Conservation (phyloP, 75 land plant species). For the Cryptomeria japonica region DNA sequence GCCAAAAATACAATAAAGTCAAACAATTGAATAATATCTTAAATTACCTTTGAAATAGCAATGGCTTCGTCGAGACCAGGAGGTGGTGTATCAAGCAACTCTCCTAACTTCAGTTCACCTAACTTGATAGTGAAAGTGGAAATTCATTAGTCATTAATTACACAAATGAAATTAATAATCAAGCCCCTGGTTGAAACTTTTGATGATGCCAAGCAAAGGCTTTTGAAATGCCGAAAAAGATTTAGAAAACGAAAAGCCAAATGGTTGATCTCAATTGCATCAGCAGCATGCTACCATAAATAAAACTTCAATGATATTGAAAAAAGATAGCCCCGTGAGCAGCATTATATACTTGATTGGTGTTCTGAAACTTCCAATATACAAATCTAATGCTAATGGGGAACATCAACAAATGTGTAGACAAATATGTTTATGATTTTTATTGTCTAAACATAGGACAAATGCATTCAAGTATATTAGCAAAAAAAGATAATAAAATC, state of each 20-base stretch:
- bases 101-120: slow-evolving; percentile 90
- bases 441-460: neutral
- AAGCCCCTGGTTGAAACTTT: neutral
- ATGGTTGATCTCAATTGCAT: neutral
- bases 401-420: neutral
- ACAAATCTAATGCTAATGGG: neutral
- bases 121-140: slow-evolving; percentile 34
- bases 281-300: neutral
- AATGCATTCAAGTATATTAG: neutral
- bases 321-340: neutral
- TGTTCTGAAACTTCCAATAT: neutral
- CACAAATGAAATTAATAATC: neutral
- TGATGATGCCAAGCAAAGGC: neutral
- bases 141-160: neutral
- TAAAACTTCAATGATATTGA: neutral
- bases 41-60: slow-evolving; percentile 82
- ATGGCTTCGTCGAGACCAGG: slow-evolving; percentile 97
- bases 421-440: neutral
- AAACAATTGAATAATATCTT: neutral
- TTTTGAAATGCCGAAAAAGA: neutral
- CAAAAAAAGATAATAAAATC: neutral
- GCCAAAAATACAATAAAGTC: slow-evolving; percentile 5
- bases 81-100: slow-evolving; percentile 87
- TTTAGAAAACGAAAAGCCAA: neutral
- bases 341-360: neutral